Evolutionary conservation across 805 yeast genomes (phyloP).

Genomic region (Pichia gijzeniarum): DNA sequence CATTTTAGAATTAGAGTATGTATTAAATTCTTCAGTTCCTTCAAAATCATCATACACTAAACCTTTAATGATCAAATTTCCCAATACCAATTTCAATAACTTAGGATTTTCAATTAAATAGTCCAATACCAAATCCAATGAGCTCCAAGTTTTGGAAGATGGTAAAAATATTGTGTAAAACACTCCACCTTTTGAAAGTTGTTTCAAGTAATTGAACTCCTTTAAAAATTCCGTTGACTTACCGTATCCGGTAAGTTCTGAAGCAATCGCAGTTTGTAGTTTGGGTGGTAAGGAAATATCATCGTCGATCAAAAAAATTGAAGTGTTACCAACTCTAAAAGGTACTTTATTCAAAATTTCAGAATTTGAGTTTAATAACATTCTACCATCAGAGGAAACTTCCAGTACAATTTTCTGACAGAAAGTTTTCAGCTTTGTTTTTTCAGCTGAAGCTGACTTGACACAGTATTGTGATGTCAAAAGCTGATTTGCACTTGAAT

Average conservation of each 20-base stretch:
- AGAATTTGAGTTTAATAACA: slow-evolving; percentile 50
- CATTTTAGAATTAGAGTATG: slow-evolving; percentile 3
- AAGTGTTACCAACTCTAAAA: slow-evolving; percentile 50
- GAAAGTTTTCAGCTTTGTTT: slow-evolving; percentile 26
- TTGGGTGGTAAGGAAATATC: slow-evolving; percentile 58
- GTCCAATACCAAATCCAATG: slow-evolving; percentile 50
- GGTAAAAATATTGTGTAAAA: slow-evolving; percentile 82
- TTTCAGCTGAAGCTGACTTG: slow-evolving; percentile 19
- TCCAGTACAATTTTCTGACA: slow-evolving; percentile 54
- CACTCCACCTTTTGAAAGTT: slow-evolving; percentile 38
- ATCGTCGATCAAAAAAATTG: slow-evolving; percentile 59
- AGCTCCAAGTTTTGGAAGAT: slow-evolving; percentile 66
- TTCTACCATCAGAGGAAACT: slow-evolving; percentile 26
- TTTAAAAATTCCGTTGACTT: slow-evolving; percentile 54
- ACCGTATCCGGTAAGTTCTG: slow-evolving; percentile 54
- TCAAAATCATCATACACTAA: slow-evolving; percentile 61
- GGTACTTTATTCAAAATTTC: slow-evolving; percentile 35
- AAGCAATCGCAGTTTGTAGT: slow-evolving; percentile 56
- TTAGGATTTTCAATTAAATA: slow-evolving; percentile 49
- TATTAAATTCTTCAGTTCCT: slow-evolving; percentile 20
- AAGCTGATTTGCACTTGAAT: slow-evolving; percentile 22
- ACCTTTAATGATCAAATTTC: slow-evolving; percentile 54
- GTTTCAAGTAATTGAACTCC: slow-evolving; percentile 43
- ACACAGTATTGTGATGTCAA: slow-evolving; percentile 47
- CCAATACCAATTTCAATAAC: slow-evolving; percentile 46